phyloP scores from a whole-genome alignment of 1,139 yeast genomes.

The Eremothecium sinecaudum region DNA sequence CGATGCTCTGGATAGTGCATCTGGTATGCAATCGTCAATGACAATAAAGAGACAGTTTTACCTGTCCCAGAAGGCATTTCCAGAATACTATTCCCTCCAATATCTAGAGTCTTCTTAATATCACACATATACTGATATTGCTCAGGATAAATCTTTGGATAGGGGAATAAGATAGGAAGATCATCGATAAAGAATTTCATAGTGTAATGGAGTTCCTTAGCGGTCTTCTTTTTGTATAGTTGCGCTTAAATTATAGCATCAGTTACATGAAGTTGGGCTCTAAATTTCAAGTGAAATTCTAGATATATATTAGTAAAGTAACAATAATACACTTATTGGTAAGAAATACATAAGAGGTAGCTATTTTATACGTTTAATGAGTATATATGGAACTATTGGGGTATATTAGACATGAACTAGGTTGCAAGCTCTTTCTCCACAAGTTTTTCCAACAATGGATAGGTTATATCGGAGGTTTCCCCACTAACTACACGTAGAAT shows the following conservation, averaged over 20 bases:
- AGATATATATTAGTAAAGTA: too few species aligned
- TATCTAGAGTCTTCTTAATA: constrained; percentile 85
- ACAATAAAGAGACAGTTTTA: constrained; percentile 82
- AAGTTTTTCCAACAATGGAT: constrained; percentile 51
- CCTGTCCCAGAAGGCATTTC: constrained; percentile 99
- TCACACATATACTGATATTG: constrained; percentile 97
- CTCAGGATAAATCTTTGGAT: constrained; percentile 94
- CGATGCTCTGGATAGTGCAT: constrained; percentile 92
- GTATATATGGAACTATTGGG: too few species aligned
- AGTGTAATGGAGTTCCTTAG: too few species aligned
- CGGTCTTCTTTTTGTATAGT: too few species aligned
- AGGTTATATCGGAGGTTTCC: constrained; percentile 73
- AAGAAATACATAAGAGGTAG: too few species aligned
- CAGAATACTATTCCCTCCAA: constrained; percentile 92
- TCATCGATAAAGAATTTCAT: constrained; percentile 78
- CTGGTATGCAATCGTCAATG: constrained; percentile 90
- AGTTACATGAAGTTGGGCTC: too few species aligned
- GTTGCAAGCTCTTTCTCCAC: constrained; percentile 30
- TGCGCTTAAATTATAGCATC: too few species aligned
- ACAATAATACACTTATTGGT: too few species aligned
- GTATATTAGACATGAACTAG: neutral
- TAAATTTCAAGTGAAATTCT: too few species aligned
- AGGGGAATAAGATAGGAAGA: constrained; percentile 91
- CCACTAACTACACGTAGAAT: constrained; percentile 56
- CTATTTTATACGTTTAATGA: too few species aligned